Conservation (phyloP, 1,284 basidiomycete genomes). For the Ganoderma resinaceum region DNA sequence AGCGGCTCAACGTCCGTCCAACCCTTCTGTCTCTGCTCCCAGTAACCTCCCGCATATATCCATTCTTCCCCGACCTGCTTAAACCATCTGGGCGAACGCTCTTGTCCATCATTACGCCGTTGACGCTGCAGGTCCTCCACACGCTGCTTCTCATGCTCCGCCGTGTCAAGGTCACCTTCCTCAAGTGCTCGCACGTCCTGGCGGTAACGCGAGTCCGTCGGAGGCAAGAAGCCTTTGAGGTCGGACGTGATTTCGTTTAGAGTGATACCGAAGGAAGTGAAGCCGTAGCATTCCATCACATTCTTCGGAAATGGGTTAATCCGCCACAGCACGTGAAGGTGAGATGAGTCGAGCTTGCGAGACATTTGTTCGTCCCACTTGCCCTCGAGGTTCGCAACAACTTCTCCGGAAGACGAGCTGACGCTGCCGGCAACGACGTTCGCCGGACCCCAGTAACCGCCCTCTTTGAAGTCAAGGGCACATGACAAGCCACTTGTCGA, state of each 20-base stretch:
- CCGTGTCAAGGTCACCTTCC: slow-evolving; percentile 78
- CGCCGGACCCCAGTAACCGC: slow-evolving; percentile 81
- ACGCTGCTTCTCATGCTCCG: slow-evolving; percentile 78
- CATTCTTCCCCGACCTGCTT: slow-evolving; percentile 74
- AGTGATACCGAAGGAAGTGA: slow-evolving; percentile 80
- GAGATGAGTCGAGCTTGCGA: slow-evolving; percentile 69
- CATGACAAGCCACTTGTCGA: slow-evolving; percentile 61
- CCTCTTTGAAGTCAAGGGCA: slow-evolving; percentile 84
- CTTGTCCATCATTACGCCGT: slow-evolving; percentile 62
- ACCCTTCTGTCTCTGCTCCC: slow-evolving; percentile 72
- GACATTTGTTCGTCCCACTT: slow-evolving; percentile 85
- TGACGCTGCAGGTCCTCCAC: slow-evolving; percentile 82
- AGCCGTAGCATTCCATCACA: slow-evolving; percentile 80
- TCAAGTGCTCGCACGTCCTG: slow-evolving; percentile 91
- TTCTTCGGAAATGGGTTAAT: slow-evolving; percentile 78
- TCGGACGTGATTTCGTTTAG: slow-evolving; percentile 84
- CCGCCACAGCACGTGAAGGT: slow-evolving; percentile 81
- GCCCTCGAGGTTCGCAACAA: slow-evolving; percentile 71
- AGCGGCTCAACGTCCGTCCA: slow-evolving; percentile 68
- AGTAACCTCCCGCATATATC: slow-evolving; percentile 82
- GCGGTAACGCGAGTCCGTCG: slow-evolving; percentile 86
- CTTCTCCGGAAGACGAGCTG: slow-evolving; percentile 58
- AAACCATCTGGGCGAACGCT: slow-evolving; percentile 76
- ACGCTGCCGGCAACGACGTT: slow-evolving; percentile 78
- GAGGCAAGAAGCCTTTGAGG: slow-evolving; percentile 72